phyloP scores from a whole-genome alignment of 2,329 filamentous ascomycete genomes.

The Colletotrichum ledebouriae region DNA sequence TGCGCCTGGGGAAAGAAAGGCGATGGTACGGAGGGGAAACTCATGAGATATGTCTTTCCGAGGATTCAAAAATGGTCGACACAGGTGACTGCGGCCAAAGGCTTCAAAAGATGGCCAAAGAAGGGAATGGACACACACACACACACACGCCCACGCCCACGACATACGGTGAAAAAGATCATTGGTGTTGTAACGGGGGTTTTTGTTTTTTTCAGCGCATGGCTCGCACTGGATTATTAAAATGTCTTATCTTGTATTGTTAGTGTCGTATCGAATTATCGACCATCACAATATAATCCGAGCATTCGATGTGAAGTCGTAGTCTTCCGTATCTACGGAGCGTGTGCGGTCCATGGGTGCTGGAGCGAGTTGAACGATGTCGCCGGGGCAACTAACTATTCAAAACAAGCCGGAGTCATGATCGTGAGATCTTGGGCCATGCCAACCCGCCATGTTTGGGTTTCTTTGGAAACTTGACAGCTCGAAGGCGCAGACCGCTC shows the following conservation, averaged over 20 bases:
- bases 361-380: too few relatives aligned
- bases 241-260: conserved; percentile 19
- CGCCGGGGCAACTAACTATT: too few relatives aligned
- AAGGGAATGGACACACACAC: not conserved
- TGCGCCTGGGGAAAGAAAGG: not conserved
- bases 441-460: too few relatives aligned
- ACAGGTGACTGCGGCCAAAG: not conserved
- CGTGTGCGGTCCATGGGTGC: too few relatives aligned
- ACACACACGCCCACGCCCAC: not conserved
- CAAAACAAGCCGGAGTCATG: too few relatives aligned
- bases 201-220: not conserved
- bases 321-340: too few relatives aligned
- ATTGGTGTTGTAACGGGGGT: conserved; percentile 5
- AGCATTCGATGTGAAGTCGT: too few relatives aligned
- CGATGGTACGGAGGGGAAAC: not conserved
- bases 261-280: conserved; percentile 22
- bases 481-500: too few relatives aligned
- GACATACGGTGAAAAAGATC: conserved; percentile 8
- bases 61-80: not conserved
- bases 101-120: not conserved
- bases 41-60: not conserved
- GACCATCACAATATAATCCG: too few relatives aligned
- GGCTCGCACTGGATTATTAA: conserved; percentile 9
- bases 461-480: too few relatives aligned
- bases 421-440: too few relatives aligned